These are phyloP conservation scores for Zopfia rhizophila DNA, from an alignment of 2,329 filamentous ascomycete genomes.

Conservation along the genomic window DNA sequence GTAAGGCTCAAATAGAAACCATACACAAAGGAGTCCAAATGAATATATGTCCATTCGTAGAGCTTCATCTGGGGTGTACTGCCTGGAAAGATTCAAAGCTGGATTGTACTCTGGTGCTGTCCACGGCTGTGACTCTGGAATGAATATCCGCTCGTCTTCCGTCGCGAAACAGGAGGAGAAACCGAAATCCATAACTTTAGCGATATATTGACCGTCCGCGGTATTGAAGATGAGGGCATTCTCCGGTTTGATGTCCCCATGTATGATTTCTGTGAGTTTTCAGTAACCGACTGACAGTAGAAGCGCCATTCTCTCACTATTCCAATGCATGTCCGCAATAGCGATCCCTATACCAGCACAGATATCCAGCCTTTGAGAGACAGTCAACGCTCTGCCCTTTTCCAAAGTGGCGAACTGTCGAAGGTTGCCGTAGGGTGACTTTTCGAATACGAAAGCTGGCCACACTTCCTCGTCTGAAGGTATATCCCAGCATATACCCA, in stretches of 20 bases:
- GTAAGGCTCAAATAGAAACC: constrained; percentile 20
- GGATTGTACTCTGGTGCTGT: constrained; percentile 20
- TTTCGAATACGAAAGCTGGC: constrained; percentile 26
- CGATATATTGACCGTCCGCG: neutral
- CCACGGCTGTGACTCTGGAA: constrained; percentile 21
- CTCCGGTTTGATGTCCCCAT: constrained; percentile 24
- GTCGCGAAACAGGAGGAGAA: constrained; percentile 7
- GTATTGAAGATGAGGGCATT: constrained; percentile 20
- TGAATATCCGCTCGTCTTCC: constrained; percentile 4
- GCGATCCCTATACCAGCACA: constrained; percentile 25
- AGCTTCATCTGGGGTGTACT: constrained; percentile 9
- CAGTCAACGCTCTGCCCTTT: constrained; percentile 7
- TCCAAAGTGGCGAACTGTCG: constrained; percentile 13
- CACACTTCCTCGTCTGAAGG: constrained; percentile 10
- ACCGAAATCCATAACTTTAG: constrained; percentile 9
- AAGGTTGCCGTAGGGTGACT: constrained; percentile 14
- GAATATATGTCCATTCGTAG: constrained; percentile 24
- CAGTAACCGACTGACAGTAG: neutral
- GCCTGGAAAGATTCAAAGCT: too few species aligned
- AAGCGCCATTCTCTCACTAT: constrained; percentile 7
- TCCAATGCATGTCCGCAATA: constrained; percentile 21
- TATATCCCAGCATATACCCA: constrained; percentile 24
- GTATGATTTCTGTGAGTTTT: constrained; percentile 16
- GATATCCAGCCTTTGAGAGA: constrained; percentile 19
- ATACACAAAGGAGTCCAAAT: constrained; percentile 21